Evolutionary conservation across 2,329 filamentous ascomycete genomes (phyloP), one percentile per base, ranked within the genome.

Genomic region (Cylindrodendrum hubeiense): DNA sequence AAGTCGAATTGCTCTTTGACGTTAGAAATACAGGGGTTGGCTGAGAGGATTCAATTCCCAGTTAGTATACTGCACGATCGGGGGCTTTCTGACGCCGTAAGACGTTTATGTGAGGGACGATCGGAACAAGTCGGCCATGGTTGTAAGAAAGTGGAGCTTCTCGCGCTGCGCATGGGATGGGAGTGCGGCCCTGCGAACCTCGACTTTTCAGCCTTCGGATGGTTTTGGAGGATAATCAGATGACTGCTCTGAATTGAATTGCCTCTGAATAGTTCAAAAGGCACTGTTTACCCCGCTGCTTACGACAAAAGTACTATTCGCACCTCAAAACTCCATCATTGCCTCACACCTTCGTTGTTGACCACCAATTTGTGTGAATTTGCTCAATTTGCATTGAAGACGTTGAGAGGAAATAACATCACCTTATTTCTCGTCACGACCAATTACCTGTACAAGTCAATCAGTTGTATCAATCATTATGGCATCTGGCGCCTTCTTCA

Each of bases 401-500:
- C n/a, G n/a, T 37, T 15, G 4, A 34, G 6, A 17, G 47, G 24
- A 6, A 39, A 39, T 17, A 19, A 39, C 17, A 8, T 39, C 17
- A 19, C n/a, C 5, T 8, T 8, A 3, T n/a, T n/a, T 3, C 13
- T 7, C 34, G 17, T 17, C 13, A 39, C 33, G 3, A 37, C 15
- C 28, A 17, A 37, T 37, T 17, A 37, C 2, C 34, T 15, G 15
- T 13, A 19, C n/a, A n/a, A n/a, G 39, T 13, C 39, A n/a, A n/a
- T 28, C 21, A 49, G n/a, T n/a, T n/a, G n/a, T n/a, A n/a, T 5
- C 7, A 12, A 52, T 21, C 43, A 52, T 15, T 59, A 83, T 82
- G 81, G 79, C 81, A 33, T 80, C 79, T 1, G 72, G 74, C 17
- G 64, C 68, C 43, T 79, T 83, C 71, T 76, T 79, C 69, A 77